Percentiles rank a stretch among this genome's conserved stretches.
Conservation (phyloP, 805 yeast genomes). For the Sporopachydermia quercuum region DNA sequence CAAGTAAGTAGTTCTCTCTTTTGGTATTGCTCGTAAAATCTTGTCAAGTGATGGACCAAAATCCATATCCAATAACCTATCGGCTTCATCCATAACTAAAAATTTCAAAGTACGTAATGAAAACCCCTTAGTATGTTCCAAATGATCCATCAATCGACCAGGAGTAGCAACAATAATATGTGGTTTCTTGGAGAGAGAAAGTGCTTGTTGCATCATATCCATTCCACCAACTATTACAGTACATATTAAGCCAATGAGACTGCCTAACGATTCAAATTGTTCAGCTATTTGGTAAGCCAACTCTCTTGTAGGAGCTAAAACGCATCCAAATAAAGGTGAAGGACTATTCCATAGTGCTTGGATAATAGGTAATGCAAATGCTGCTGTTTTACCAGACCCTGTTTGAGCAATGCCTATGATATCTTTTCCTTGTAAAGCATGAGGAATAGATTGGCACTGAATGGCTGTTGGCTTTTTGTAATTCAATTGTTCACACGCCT, state of each 20-base stretch:
- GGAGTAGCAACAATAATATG: conserved; percentile 84
- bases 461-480: conserved; percentile 84
- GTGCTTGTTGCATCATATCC: conserved; percentile 96
- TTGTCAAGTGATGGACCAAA: conserved; percentile 90
- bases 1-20: conserved; percentile 60
- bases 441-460: conserved; percentile 82
- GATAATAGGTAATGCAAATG: conserved; percentile 89
- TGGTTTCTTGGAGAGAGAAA: conserved; percentile 87
- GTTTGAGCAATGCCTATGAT: conserved; percentile 95
- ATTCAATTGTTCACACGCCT: conserved; percentile 62
- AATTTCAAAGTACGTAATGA: conserved; percentile 62
- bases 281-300: conserved; percentile 55
- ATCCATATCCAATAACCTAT: conserved; percentile 87
- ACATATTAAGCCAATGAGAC: conserved; percentile 82
- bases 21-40: conserved; percentile 71
- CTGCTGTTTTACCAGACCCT: conserved; percentile 97
- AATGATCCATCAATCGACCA: conserved; percentile 75
- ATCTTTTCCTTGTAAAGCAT: conserved; percentile 81
- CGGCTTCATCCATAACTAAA: conserved; percentile 95
- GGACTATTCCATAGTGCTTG: conserved; percentile 87
- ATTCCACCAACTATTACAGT: conserved; percentile 93
- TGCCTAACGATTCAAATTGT: conserved; percentile 88
- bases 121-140: conserved; percentile 86
- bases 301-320: conserved; percentile 59
- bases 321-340: conserved; percentile 76